Conservation (phyloP, 305 asterid genomes). For the Caryopteris hybrid region DNA sequence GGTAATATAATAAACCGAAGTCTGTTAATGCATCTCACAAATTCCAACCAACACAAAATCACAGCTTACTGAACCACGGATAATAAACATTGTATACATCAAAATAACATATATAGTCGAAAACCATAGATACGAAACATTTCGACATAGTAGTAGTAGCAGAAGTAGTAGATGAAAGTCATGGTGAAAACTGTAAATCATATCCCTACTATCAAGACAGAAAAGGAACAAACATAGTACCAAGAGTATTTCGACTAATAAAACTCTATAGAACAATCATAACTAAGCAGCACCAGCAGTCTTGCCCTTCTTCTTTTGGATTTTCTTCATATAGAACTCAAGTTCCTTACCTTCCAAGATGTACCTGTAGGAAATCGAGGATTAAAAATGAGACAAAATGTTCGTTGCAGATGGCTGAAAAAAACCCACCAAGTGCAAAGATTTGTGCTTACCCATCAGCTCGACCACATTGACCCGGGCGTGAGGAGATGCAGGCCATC, state of each 20-base stretch:
- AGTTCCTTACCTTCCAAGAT: conserved; percentile 61
- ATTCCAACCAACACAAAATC: too few relatives aligned
- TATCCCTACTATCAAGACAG: neutral
- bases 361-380: conserved; percentile 24
- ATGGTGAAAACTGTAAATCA: neutral
- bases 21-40: too few relatives aligned
- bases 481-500: conserved; percentile 51
- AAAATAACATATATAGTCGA: too few relatives aligned
- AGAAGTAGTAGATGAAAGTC: neutral
- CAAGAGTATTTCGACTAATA: neutral
- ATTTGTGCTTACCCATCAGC: conserved; percentile 45
- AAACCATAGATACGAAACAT: too few relatives aligned
- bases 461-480: conserved; percentile 61
- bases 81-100: too few relatives aligned
- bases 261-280: neutral
- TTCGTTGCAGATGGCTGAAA: neutral
- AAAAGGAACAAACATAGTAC: neutral
- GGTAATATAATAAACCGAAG: too few relatives aligned
- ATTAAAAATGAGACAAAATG: neutral
- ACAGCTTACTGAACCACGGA: too few relatives aligned
- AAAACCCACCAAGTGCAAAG: neutral
- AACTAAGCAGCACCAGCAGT: conserved; percentile 30
- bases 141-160: too few relatives aligned
- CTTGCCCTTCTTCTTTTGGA: conserved; percentile 60
- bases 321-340: conserved; percentile 49